These are phyloP conservation scores for Gyromitra esculenta DNA, from an alignment of 2,329 filamentous ascomycete species.

Conservation along the genomic window DNA sequence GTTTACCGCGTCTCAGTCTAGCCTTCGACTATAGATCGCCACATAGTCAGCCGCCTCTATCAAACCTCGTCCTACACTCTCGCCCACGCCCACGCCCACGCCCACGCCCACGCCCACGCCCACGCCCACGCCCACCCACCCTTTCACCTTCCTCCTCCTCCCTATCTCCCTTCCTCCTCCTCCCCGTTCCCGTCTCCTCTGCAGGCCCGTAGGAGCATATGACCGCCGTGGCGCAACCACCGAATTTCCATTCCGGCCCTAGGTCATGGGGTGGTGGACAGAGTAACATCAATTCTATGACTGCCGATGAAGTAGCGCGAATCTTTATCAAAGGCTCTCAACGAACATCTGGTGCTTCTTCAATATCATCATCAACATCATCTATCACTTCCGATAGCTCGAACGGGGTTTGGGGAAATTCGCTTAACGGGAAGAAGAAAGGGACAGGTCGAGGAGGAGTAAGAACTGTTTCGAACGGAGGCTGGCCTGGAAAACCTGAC, in stretches of 20 bases:
- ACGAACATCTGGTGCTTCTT: slow-evolving; percentile 44
- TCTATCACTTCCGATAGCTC: slow-evolving; percentile 39
- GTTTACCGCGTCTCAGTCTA: slow-evolving; percentile 34
- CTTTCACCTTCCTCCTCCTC: slow-evolving; percentile 8
- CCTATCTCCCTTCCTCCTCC: not conserved
- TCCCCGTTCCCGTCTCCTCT: slow-evolving; percentile 37
- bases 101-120: too few relatives aligned
- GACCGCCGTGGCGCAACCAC: slow-evolving; percentile 55
- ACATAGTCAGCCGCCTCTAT: slow-evolving; percentile 42
- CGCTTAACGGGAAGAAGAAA: slow-evolving; percentile 55
- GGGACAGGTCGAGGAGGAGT: slow-evolving; percentile 48
- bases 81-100: too few relatives aligned
- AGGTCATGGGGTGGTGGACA: slow-evolving; percentile 54
- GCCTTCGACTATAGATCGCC: slow-evolving; percentile 39
- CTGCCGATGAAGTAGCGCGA: slow-evolving; percentile 52
- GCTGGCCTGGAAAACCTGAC: slow-evolving; percentile 54
- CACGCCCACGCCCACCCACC: not conserved
- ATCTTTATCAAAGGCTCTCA: slow-evolving; percentile 52
- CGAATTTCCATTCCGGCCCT: slow-evolving; percentile 54
- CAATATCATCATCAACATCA: slow-evolving; percentile 41
- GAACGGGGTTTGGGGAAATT: slow-evolving; percentile 52
- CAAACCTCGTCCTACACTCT: not conserved
- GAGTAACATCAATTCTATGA: slow-evolving; percentile 51
- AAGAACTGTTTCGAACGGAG: slow-evolving; percentile 39
- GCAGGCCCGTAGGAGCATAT: slow-evolving; percentile 51